phyloP scores from a whole-genome alignment of 306 rosid genomes.

The Hippophae rhamnoides region DNA sequence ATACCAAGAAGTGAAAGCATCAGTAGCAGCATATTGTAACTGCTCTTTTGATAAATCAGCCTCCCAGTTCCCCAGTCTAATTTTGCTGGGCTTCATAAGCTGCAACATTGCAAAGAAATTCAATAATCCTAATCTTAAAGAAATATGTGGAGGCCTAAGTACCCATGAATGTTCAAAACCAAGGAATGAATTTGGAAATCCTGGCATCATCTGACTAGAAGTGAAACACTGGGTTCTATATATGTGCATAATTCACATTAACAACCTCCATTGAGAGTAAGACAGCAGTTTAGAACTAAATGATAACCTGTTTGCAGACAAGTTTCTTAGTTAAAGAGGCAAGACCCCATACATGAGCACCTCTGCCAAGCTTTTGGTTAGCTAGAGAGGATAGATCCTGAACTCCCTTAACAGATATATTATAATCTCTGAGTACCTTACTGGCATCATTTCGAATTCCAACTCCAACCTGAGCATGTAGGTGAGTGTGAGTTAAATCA shows the following conservation, averaged over 20 bases:
- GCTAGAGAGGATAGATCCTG: constrained; percentile 65
- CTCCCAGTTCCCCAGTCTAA: constrained; percentile 85
- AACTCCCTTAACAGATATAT: constrained; percentile 50
- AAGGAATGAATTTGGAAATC: neutral
- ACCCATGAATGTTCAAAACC: neutral
- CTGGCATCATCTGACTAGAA: no score
- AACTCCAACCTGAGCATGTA: constrained; percentile 59
- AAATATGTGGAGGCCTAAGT: neutral
- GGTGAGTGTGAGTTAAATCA: constrained; percentile 4
- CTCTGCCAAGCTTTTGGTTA: constrained; percentile 56
- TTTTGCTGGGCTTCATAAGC: constrained; percentile 58
- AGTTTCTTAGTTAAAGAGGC: constrained; percentile 58
- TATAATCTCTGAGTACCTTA: constrained; percentile 64
- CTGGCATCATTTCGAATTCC: constrained; percentile 59
- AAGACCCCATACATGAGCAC: constrained; percentile 49
- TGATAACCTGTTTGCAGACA: constrained; percentile 56
- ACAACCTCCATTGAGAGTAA: neutral
- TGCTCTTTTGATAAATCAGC: constrained; percentile 51
- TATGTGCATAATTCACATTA: neutral
- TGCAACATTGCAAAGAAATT: constrained; percentile 20
- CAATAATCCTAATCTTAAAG: neutral
- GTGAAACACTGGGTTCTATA: no score
- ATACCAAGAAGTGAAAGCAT: constrained; percentile 81
- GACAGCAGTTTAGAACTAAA: neutral
- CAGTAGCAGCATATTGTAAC: constrained; percentile 80